These are phyloP conservation scores for Apiotrichum brassicae DNA, from an alignment of 1,284 basidiomycete species.

Conservation along the genomic window DNA sequence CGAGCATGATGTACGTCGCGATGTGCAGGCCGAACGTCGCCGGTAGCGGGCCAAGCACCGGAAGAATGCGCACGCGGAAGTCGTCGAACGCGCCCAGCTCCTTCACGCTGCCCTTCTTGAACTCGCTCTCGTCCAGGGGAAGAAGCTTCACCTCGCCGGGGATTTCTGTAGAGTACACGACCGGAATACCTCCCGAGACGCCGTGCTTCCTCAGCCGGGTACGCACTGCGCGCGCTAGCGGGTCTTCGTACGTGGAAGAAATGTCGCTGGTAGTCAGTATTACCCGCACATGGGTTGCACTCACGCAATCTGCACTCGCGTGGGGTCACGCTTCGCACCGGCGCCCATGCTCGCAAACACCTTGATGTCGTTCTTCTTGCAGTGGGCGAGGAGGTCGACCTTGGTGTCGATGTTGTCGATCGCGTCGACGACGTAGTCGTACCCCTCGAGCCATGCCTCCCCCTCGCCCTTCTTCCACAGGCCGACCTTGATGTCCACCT, in stretches of 20 bases:
- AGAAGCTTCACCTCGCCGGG: constrained; percentile 77
- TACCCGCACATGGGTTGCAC: constrained; percentile 8
- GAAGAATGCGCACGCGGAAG: constrained; percentile 61
- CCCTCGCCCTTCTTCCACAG: constrained; percentile 73
- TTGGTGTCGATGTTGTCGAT: constrained; percentile 97
- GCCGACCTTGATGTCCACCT: constrained; percentile 72
- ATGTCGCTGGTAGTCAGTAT: constrained; percentile 60
- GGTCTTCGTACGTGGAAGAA: constrained; percentile 87
- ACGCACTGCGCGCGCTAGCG: constrained; percentile 84
- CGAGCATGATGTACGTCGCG: constrained; percentile 78
- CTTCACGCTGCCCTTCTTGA: constrained; percentile 78
- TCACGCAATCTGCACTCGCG: constrained; percentile 76
- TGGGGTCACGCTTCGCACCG: constrained; percentile 93
- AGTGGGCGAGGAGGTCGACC: constrained; percentile 78
- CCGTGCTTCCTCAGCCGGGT: constrained; percentile 66
- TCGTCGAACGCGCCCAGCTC: constrained; percentile 90
- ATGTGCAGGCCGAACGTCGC: constrained; percentile 82
- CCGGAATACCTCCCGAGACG: constrained; percentile 69
- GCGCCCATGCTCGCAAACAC: constrained; percentile 97
- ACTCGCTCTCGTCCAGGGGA: constrained; percentile 87
- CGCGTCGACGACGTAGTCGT: constrained; percentile 88
- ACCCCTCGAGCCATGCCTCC: constrained; percentile 64
- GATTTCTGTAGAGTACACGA: constrained; percentile 95
- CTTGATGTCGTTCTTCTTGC: constrained; percentile 67
- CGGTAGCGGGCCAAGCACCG: constrained; percentile 58